A percentile compares a stretch with the other conserved stretches of the same genome.
Conservation (phyloP, 768 basidiomycete genomes). For the Multifurca ochricompacta region DNA sequence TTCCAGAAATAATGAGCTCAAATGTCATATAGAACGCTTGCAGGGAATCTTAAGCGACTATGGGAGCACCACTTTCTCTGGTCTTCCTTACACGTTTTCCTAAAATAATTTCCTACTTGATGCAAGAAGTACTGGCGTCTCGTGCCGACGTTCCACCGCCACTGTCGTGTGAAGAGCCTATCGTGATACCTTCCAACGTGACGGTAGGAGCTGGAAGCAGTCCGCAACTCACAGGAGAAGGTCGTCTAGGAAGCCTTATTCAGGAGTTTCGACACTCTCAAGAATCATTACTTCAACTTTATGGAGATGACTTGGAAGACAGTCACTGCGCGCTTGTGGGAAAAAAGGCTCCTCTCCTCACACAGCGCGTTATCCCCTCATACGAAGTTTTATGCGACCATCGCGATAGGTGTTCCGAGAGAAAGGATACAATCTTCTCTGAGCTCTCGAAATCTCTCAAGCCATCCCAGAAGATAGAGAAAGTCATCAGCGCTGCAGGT, state of each 20-base stretch:
- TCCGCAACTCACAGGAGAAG: background rate
- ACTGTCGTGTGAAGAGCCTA: background rate
- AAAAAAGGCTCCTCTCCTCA: background rate
- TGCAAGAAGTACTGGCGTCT: background rate
- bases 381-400: background rate
- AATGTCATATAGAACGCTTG: background rate
- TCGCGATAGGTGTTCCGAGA: background rate
- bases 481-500: background rate
- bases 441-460: background rate
- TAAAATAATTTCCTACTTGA: background rate
- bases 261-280: background rate
- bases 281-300: background rate
- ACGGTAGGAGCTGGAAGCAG: background rate
- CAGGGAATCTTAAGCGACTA: background rate
- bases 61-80: background rate
- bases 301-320: constrained; percentile 4
- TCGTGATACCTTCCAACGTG: background rate
- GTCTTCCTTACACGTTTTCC: background rate
- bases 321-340: background rate
- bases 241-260: background rate
- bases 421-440: background rate
- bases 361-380: background rate
- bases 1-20: background rate
- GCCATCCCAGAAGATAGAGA: background rate
- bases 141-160: background rate